Percentiles rank a stretch among this genome's conserved stretches.
Evolutionary conservation across 208 protist genomes (phyloP).

Genomic region (Balamuthia mandrillaris): DNA sequence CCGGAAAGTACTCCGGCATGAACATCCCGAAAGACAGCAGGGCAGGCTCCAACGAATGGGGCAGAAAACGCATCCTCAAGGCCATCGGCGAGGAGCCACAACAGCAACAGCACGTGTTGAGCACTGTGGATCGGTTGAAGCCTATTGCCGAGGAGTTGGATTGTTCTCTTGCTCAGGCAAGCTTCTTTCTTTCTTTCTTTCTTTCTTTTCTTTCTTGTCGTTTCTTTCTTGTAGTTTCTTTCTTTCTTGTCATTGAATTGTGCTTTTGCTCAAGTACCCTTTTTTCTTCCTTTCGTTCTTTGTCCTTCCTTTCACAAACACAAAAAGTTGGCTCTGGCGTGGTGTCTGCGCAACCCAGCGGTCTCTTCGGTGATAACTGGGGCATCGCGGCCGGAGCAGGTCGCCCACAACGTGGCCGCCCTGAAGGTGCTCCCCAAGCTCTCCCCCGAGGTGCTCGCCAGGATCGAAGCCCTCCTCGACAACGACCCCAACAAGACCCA

Average conservation of each 20-base stretch:
- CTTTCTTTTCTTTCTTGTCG: not conserved
- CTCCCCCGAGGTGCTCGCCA: not conserved
- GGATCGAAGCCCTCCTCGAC: not conserved
- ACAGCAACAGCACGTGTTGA: not conserved
- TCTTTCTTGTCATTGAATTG: not conserved
- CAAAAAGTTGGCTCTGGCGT: not conserved
- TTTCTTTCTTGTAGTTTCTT: not conserved
- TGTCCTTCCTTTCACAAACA: not conserved
- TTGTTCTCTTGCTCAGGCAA: not conserved
- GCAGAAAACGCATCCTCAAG: not conserved
- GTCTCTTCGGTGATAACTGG: slow-evolving; percentile 37
- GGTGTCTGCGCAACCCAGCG: slow-evolving; percentile 27
- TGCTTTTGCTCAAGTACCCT: not conserved
- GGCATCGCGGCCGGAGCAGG: not conserved
- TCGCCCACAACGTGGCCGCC: not conserved
- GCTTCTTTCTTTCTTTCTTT: not conserved
- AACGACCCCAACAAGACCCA: not conserved
- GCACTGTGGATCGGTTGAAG: too few species aligned
- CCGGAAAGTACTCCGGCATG: slow-evolving; percentile 47
- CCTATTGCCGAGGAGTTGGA: too few species aligned
- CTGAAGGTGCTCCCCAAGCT: not conserved
- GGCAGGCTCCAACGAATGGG: not conserved
- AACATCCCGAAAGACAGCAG: slow-evolving; percentile 24
- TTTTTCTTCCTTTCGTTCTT: not conserved
- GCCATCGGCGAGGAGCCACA: not conserved